Evolutionary conservation across 2,329 filamentous ascomycete genomes (phyloP).

Genomic region (Penicillium sp.): DNA sequence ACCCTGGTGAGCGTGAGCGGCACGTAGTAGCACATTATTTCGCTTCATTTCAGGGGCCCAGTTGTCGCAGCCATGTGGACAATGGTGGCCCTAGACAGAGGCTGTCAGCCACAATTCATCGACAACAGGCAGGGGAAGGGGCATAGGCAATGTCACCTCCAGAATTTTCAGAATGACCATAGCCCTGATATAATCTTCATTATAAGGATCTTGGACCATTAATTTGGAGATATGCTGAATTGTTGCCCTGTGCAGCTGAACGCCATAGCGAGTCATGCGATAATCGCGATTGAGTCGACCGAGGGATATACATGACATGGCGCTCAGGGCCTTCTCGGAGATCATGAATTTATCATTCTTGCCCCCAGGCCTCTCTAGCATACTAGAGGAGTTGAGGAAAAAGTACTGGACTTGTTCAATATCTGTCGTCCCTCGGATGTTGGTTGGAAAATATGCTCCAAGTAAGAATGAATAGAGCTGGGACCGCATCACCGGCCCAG

Average conservation of each 20-base stretch:
- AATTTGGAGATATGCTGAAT: conserved; percentile 1
- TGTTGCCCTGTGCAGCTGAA: background rate
- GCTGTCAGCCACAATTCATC: background rate
- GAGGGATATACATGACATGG: conserved; percentile 3
- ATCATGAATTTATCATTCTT: background rate
- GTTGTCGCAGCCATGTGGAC: conserved; percentile 1
- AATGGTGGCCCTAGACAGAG: background rate
- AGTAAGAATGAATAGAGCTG: conserved; percentile 1
- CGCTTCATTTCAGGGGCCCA: background rate
- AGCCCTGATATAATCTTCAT: background rate
- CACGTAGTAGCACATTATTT: background rate
- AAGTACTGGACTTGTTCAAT: background rate
- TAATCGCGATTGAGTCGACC: conserved; percentile 2
- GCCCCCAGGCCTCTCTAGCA: background rate
- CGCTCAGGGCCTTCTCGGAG: background rate
- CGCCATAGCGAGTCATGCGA: conserved; percentile 3
- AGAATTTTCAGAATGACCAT: conserved; percentile 2
- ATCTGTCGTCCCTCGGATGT: background rate
- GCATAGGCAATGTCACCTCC: background rate
- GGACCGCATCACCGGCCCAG: background rate
- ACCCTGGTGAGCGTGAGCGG: background rate
- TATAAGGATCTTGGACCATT: conserved; percentile 5
- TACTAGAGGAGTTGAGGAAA: background rate
- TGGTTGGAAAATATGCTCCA: conserved; percentile 1
- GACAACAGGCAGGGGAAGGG: background rate